Evolutionary conservation across 768 basidiomycete genomes (phyloP), one percentile per base, ranked within the genome.

Genomic region (Lactarius vividus): DNA sequence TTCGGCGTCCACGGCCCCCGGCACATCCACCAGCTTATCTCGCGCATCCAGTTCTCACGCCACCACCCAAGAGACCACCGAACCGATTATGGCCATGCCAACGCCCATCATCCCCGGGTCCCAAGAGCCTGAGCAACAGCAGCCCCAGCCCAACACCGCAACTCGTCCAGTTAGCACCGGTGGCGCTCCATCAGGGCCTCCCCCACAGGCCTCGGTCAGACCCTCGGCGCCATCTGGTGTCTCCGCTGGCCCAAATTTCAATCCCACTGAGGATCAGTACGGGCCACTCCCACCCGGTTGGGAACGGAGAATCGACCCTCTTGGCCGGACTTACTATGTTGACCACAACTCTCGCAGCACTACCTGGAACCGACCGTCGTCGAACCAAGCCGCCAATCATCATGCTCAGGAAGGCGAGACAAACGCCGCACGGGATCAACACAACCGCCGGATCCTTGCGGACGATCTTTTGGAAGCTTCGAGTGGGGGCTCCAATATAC

Each of bases 331-430:
- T 8, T 99, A 99, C 76, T 99, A 98, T 75, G 97, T 99, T 62
- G 97, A 99, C 75, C 97, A 98, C 79, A 98, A 98, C 76, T 94
- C 93, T 10, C 89, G 97, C 63, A 92, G 91, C 15, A 99, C 97
- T 8, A 98, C 97, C 0, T 99, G 97, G 97, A 96, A 94, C 75
- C 81, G 97, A 20, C 96, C 96, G 8, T 92, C 89, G 28, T 77
- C 85, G 15, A 94, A 83, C 72, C 88, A 90, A 54, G 83, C 85
- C 4, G 87, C 83, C 16, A 96, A 96, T 73, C 83, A 79, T 56
- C 84, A 80, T 40, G 79, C 83, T 5, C 90, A 92, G 74, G 87
- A 89, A 71, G 87, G 76, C 61, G 92, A 92, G 74, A 92, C 90
- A 15, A 90, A 89, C 74, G 90, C 89, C 10, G 92, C 92, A 58